Conservation (phyloP, 2,329 filamentous ascomycete species). For the Hypomyces rosellus region DNA sequence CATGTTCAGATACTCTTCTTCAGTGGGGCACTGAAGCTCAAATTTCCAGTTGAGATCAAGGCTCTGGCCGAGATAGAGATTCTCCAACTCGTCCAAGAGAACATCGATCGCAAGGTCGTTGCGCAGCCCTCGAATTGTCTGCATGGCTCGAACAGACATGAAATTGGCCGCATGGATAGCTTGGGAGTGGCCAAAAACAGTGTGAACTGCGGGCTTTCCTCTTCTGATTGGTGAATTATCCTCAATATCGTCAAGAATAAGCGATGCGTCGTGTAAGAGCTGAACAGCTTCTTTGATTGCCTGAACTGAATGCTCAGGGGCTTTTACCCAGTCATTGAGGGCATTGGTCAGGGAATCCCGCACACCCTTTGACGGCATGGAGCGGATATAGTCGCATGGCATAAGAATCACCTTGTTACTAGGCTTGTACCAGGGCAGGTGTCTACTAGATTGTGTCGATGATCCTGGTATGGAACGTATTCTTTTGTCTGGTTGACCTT, state of each 20-base stretch:
- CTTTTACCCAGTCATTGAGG: neutral
- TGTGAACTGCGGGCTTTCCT: conserved; percentile 29
- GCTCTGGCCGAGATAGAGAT: conserved; percentile 22
- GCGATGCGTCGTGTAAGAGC: neutral
- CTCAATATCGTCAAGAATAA: conserved; percentile 32
- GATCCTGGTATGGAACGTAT: no score
- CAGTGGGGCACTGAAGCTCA: conserved; percentile 14
- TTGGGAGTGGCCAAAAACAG: conserved; percentile 29
- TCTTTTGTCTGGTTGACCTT: no score
- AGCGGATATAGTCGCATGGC: neutral
- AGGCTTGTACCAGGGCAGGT: neutral
- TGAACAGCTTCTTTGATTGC: neutral
- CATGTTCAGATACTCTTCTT: conserved; percentile 24
- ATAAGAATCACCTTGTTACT: neutral
- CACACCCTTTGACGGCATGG: neutral
- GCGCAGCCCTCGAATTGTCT: neutral
- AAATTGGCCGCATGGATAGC: conserved; percentile 32
- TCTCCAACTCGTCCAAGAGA: conserved; percentile 17
- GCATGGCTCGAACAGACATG: neutral
- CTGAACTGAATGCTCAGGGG: neutral
- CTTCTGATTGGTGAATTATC: conserved; percentile 28
- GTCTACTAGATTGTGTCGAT: neutral
- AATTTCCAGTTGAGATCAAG: conserved; percentile 23
- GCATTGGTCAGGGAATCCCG: neutral
- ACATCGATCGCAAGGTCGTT: conserved; percentile 1